Evolutionary conservation across 805 yeast genomes (phyloP).

Genomic region (Candida caryicola): DNA sequence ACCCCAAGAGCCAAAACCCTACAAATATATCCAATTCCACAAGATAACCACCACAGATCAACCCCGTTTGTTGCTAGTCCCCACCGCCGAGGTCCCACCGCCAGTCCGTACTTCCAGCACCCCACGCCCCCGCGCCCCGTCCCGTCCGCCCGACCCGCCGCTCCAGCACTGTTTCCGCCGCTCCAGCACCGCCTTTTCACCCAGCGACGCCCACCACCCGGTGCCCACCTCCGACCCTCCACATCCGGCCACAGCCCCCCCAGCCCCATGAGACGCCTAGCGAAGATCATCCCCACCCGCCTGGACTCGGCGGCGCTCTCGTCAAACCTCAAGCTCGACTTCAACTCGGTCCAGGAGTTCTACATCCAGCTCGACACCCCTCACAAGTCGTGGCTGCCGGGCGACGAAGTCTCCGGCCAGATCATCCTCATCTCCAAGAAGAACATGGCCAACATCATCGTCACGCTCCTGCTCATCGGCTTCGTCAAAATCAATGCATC

Average conservation of each 20-base stretch:
- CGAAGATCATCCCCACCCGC: constrained; percentile 37
- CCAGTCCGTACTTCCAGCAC: too few relatives aligned
- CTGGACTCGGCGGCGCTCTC: constrained; percentile 7
- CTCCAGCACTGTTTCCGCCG: not conserved
- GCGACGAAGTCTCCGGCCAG: constrained; percentile 69
- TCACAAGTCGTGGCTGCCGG: constrained; percentile 75
- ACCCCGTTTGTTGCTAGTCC: too few relatives aligned
- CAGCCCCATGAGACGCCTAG: constrained; percentile 45
- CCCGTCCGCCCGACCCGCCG: not conserved
- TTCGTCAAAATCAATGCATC: constrained; percentile 53
- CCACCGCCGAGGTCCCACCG: too few relatives aligned
- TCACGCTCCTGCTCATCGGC: constrained; percentile 56
- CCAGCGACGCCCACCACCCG: not conserved
- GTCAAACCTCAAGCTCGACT: constrained; percentile 30
- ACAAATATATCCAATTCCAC: too few relatives aligned
- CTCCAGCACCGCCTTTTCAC: not conserved
- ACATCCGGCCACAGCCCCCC: too few relatives aligned
- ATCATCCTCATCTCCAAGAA: constrained; percentile 54
- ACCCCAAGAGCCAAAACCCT: too few relatives aligned
- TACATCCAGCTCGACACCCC: constrained; percentile 71
- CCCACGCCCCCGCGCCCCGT: too few relatives aligned
- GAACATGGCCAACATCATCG: constrained; percentile 51
- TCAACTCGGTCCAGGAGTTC: constrained; percentile 55
- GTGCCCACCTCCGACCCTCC: too few relatives aligned
- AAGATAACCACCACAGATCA: too few relatives aligned